Conservation (phyloP, 2,329 filamentous ascomycete species). For the Aureobasidium namibiae region DNA sequence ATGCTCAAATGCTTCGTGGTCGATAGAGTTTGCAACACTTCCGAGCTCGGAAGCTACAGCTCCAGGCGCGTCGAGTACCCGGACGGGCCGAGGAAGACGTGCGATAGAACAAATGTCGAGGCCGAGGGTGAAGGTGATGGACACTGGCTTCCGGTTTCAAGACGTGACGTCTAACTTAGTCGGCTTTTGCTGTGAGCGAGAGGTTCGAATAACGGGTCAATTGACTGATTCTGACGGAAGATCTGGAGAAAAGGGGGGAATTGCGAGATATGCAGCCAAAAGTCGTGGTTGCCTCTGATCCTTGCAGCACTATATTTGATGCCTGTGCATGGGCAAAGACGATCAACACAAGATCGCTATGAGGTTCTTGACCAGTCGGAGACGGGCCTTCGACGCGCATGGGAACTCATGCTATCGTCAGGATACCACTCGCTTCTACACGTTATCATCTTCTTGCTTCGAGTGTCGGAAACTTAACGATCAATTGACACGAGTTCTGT, state of each 20-base stretch:
- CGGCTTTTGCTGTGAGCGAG: conserved; percentile 5
- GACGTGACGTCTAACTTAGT: conserved; percentile 12
- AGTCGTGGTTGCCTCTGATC: conserved; percentile 1
- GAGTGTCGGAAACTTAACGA: background rate
- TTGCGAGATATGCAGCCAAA: conserved; percentile 7
- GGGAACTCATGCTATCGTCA: background rate
- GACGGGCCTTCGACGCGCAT: background rate
- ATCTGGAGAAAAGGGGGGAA: conserved; percentile 6
- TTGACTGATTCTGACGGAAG: background rate
- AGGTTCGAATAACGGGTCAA: conserved; percentile 12
- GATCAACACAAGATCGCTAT: background rate
- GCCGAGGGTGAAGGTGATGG: conserved; percentile 1
- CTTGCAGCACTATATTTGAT: background rate
- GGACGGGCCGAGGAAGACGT: background rate
- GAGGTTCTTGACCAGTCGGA: background rate
- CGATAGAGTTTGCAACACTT: background rate
- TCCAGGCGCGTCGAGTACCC: background rate
- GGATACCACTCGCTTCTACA: background rate
- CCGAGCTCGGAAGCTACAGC: conserved; percentile 1
- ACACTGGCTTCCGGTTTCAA: conserved; percentile 1
- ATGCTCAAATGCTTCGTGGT: background rate
- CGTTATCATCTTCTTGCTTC: background rate
- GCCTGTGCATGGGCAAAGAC: background rate
- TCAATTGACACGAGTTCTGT: conserved; percentile 1
- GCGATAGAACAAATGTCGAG: background rate